These are phyloP conservation scores for Acer yangbiense DNA, from an alignment of 345 rosid genomes.

Conservation along the genomic window DNA sequence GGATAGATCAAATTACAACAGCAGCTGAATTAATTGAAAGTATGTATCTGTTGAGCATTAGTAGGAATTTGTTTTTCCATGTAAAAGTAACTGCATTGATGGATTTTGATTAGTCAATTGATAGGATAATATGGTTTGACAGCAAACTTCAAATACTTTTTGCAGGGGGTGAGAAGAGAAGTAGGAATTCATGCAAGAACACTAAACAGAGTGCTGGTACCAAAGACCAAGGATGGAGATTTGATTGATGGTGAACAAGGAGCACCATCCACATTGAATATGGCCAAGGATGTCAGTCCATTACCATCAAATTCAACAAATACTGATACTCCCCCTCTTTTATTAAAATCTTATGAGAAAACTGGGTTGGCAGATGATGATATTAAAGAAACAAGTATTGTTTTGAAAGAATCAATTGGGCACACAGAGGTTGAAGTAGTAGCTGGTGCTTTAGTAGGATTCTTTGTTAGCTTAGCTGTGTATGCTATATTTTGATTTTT, in stretches of 20 bases:
- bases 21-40: not conserved
- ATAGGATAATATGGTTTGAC: not conserved
- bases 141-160: not conserved
- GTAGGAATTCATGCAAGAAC: conserved; percentile 83
- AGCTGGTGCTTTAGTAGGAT: conserved; percentile 78
- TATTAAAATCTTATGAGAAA: conserved; percentile 21
- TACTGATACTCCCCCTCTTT: conserved; percentile 19
- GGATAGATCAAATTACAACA: not conserved
- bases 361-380: conserved; percentile 5
- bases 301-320: conserved; percentile 17
- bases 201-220: conserved; percentile 41
- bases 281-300: conserved; percentile 25
- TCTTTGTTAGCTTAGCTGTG: conserved; percentile 59
- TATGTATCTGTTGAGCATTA: not conserved
- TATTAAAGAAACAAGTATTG: conserved; percentile 1
- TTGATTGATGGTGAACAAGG: conserved; percentile 23
- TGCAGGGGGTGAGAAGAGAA: conserved; percentile 92
- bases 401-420: conserved; percentile 80
- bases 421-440: conserved; percentile 84
- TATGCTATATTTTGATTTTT: conserved; percentile 25
- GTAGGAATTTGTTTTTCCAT: not conserved
- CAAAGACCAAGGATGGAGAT: conserved; percentile 11
- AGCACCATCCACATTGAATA: not conserved
- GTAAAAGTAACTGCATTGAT: not conserved
- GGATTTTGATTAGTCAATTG: not conserved